Evolutionary conservation across 2,329 filamentous ascomycete species (phyloP).

Genomic region (Ophiostoma montium): DNA sequence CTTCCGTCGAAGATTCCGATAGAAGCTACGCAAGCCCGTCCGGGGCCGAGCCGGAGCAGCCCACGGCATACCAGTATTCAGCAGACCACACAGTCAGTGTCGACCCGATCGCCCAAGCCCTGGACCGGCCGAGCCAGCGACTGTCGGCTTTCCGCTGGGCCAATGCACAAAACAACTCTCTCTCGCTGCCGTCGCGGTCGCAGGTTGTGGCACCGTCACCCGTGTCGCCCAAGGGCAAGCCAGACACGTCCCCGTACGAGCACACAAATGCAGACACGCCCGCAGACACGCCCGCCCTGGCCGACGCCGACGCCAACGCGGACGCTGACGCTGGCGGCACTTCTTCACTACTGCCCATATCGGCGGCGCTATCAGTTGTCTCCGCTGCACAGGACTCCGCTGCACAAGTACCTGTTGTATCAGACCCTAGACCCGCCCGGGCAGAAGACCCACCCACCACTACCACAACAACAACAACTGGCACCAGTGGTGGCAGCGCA

Average conservation of each 20-base stretch:
- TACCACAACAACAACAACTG: background rate
- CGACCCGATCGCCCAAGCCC: too few relatives aligned
- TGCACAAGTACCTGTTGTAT: background rate
- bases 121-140: too few relatives aligned
- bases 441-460: slow-evolving; percentile 1
- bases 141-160: slow-evolving; percentile 40
- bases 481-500: background rate
- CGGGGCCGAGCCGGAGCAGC: too few relatives aligned
- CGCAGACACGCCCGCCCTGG: background rate
- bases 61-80: too few relatives aligned
- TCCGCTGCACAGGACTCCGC: background rate
- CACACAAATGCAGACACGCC: background rate
- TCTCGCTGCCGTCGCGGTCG: slow-evolving; percentile 22
- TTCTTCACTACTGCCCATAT: too few relatives aligned
- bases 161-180: slow-evolving; percentile 28
- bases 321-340: too few relatives aligned
- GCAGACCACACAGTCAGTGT: too few relatives aligned
- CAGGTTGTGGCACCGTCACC: slow-evolving; percentile 26
- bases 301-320: background rate
- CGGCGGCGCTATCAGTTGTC: too few relatives aligned
- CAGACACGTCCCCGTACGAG: background rate
- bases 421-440: slow-evolving; percentile 1
- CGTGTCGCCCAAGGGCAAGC: slow-evolving; percentile 19
- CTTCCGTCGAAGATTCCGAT: background rate
- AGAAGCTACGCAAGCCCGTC: slow-evolving; percentile 21